Evolutionary conservation across 768 basidiomycete species (phyloP), one percentile per base, ranked within the genome.

Genomic region (Mycena kentingensis): DNA sequence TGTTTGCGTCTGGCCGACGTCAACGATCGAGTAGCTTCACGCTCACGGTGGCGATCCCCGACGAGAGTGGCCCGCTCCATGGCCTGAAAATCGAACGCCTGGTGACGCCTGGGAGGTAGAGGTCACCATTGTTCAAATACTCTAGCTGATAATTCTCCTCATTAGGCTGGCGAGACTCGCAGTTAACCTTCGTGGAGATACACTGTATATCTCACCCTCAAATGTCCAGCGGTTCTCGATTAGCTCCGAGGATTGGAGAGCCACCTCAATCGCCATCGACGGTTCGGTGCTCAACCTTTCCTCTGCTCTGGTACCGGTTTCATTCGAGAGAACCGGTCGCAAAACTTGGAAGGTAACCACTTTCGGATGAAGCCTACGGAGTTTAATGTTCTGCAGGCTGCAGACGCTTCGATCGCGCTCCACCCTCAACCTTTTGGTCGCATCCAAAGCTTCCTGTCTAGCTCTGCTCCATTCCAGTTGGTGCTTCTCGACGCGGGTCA

Each of bases 1-100:
- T 65, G 13, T 27, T 44, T 35, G 28, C 52, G 55, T 42, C 59
- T 63, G 28, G 46, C 15, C 27, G 25, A 37, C 46, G 25, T 37
- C 46, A 16, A 22, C 57, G 44, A 19, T 61, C 59, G 36, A 49
- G 61, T 18, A 62, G 63, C 2, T 93, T 91, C 65, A 90, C 87
- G 2, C 68, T 95, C 49, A 94, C 90, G 0, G 83, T 87, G 5
- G 78, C 84, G 1, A 74, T 78, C 27, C 90, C 93, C 1, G 63
- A 73, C 1, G 89, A 91, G 61, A 80, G 77, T 51, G 90, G 89
- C 1, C 73, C 87, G 2, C 65, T 92, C 49, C 76, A 84, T 62
- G 92, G 91, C 2, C 89, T 83, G 74, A 77, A 71, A 44, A 81
- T 95, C 36, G 71, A 81, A 28, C 73, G 75, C 27, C 65, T 92